Evolutionary conservation across 73 alveolate genomes (phyloP).

Genomic region (Blepharisma japonicum): DNA sequence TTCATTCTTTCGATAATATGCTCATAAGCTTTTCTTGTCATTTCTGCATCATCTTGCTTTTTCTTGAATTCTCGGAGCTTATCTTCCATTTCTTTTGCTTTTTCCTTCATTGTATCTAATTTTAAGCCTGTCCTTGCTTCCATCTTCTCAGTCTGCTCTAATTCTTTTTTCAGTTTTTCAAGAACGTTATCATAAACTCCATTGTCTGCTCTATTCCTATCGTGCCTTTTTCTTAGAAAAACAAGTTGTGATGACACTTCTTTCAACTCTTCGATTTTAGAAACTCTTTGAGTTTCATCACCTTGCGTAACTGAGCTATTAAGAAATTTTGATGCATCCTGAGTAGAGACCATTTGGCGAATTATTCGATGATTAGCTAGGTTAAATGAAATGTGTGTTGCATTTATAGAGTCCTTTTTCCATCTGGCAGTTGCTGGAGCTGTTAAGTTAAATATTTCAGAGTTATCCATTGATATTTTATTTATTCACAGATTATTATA

Average conservation of each 20-base stretch:
- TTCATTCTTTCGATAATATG: constrained; percentile 61
- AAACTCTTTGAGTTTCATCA: constrained; percentile 16
- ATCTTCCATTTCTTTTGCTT: constrained; percentile 39
- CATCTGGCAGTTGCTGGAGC: constrained; percentile 29
- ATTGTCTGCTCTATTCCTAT: no score
- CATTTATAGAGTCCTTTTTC: neutral
- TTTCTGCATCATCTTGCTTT: constrained; percentile 45
- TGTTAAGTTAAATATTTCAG: neutral
- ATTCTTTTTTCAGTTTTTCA: no score
- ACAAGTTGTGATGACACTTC: constrained; percentile 19
- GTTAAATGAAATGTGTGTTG: neutral
- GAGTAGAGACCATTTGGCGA: constrained; percentile 24
- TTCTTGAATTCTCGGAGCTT: constrained; percentile 36
- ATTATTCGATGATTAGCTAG: neutral
- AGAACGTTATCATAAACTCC: no score
- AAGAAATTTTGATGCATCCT: constrained; percentile 15
- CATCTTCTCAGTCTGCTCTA: no score
- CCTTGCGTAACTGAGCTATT: neutral
- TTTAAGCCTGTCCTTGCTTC: neutral
- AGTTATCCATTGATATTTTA: no score
- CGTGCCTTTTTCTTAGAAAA: neutral
- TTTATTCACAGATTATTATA: no score
- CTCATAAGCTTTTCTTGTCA: constrained; percentile 35
- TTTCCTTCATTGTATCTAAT: neutral
- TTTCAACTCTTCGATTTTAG: constrained; percentile 16